A percentile compares a stretch with the other conserved stretches of the same genome.
Conservation (phyloP, 1,284 basidiomycete species). For the Pascua sp. region DNA sequence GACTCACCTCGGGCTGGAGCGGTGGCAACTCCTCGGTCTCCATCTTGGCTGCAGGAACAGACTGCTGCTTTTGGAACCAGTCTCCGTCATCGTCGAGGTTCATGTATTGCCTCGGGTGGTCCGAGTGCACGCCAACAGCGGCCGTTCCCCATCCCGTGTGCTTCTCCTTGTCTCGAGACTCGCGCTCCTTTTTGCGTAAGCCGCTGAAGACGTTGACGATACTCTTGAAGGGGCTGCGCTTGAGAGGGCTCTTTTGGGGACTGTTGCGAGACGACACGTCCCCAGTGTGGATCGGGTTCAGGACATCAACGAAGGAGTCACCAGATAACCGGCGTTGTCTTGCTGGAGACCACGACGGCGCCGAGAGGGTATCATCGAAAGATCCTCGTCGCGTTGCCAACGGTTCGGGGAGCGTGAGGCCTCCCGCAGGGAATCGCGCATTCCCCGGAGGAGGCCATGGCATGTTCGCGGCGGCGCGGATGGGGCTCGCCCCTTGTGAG, state of each 20-base stretch:
- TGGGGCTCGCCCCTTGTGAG: neutral
- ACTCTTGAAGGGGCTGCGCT: conserved; percentile 39
- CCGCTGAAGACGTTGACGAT: conserved; percentile 38
- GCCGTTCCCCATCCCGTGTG: conserved; percentile 9
- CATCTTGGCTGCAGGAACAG: conserved; percentile 6
- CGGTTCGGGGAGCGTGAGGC: neutral
- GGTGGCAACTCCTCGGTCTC: too few relatives aligned
- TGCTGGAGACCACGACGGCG: conserved; percentile 16
- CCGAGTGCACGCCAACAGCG: conserved; percentile 9
- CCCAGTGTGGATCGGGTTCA: conserved; percentile 5
- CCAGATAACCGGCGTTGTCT: too few relatives aligned
- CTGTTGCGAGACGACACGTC: conserved; percentile 8
- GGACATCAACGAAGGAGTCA: conserved; percentile 16
- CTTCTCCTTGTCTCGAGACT: conserved; percentile 22
- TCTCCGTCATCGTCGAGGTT: conserved; percentile 13
- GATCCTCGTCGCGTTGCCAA: neutral
- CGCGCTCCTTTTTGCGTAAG: conserved; percentile 26
- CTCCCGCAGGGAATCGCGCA: neutral
- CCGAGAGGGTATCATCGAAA: conserved; percentile 7
- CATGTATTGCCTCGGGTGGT: conserved; percentile 1
- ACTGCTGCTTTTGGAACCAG: conserved; percentile 20
- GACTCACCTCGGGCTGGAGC: too few relatives aligned
- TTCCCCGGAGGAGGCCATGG: conserved; percentile 8
- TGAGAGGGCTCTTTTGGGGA: conserved; percentile 1
- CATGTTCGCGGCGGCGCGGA: conserved; percentile 17